Conservation (phyloP, 2,329 filamentous ascomycete genomes). For the Colletotrichum kahawae region DNA sequence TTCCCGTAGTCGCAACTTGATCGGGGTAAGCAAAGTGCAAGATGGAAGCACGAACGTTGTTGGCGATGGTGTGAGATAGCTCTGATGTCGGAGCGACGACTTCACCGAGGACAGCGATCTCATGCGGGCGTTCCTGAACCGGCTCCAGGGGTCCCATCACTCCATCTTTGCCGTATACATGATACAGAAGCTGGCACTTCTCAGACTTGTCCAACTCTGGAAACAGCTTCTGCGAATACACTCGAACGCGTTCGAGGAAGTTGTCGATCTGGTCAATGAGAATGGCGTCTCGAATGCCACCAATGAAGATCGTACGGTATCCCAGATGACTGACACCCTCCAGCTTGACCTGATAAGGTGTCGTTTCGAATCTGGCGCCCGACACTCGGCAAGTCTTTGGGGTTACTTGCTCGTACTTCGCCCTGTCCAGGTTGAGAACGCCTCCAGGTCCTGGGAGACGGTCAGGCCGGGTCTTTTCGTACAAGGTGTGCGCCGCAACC, state of each 20-base stretch:
- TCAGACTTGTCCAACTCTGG: slow-evolving; percentile 25
- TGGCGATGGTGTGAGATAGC: slow-evolving; percentile 41
- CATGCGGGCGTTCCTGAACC: slow-evolving; percentile 31
- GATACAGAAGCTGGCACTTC: slow-evolving; percentile 46
- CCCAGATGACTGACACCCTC: slow-evolving; percentile 50
- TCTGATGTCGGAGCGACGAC: slow-evolving; percentile 48
- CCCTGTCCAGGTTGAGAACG: slow-evolving; percentile 42
- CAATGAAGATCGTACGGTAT: slow-evolving; percentile 51
- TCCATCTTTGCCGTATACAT: slow-evolving; percentile 48
- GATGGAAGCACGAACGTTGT: slow-evolving; percentile 33
- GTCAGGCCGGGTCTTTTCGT: slow-evolving; percentile 60
- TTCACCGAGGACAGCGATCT: slow-evolving; percentile 54
- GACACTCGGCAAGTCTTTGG: slow-evolving; percentile 41
- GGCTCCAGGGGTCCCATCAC: slow-evolving; percentile 27
- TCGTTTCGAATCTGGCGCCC: slow-evolving; percentile 38
- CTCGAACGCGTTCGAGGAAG: slow-evolving; percentile 33
- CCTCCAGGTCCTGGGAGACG: slow-evolving; percentile 55
- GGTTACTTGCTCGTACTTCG: slow-evolving; percentile 47
- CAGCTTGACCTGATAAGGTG: slow-evolving; percentile 51
- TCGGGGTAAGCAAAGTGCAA: slow-evolving; percentile 52
- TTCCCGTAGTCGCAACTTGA: slow-evolving; percentile 57
- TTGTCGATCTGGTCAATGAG: slow-evolving; percentile 45
- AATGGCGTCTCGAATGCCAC: slow-evolving; percentile 50
- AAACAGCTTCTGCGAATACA: slow-evolving; percentile 22
- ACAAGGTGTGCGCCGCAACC: slow-evolving; percentile 59